Conservation (phyloP, 768 basidiomycete genomes). For the Filobasidium wieringae region DNA sequence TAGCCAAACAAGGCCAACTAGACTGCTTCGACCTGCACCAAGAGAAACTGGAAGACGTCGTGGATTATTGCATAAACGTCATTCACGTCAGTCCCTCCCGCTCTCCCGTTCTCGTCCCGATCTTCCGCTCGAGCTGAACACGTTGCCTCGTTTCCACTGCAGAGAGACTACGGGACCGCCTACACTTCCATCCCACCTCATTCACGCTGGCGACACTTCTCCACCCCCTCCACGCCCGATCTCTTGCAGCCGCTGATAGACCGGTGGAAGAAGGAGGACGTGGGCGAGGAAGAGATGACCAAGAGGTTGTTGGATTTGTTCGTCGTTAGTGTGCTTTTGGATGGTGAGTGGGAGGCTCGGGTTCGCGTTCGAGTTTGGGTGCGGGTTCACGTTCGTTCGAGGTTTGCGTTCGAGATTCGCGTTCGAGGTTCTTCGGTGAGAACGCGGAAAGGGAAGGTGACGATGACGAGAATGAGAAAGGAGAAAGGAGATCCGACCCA, state of each 20-base stretch:
- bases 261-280: neutral
- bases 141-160: too few species aligned
- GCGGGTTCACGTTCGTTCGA: too few species aligned
- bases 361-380: conserved; percentile 79
- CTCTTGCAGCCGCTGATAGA: neutral
- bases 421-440: too few species aligned
- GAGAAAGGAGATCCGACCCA: too few species aligned
- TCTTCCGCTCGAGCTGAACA: neutral
- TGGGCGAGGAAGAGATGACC: conserved; percentile 44
- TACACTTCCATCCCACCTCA: neutral
- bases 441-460: too few species aligned
- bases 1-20: conserved; percentile 62
- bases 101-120: neutral
- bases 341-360: conserved; percentile 48
- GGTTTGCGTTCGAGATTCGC: too few species aligned
- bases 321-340: conserved; percentile 74
- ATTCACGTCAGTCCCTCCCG: conserved; percentile 31
- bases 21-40: conserved; percentile 79
- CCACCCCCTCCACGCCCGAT: conserved; percentile 17
- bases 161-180: neutral
- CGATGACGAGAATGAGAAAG: neutral
- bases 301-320: conserved; percentile 78
- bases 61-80: conserved; percentile 64
- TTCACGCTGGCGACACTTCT: conserved; percentile 52
- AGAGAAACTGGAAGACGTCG: conserved; percentile 57